A percentile compares a stretch with the other conserved stretches of the same genome.
phyloP scores from a whole-genome alignment of 169 alveolate species.

The Blepharisma undulans region DNA sequence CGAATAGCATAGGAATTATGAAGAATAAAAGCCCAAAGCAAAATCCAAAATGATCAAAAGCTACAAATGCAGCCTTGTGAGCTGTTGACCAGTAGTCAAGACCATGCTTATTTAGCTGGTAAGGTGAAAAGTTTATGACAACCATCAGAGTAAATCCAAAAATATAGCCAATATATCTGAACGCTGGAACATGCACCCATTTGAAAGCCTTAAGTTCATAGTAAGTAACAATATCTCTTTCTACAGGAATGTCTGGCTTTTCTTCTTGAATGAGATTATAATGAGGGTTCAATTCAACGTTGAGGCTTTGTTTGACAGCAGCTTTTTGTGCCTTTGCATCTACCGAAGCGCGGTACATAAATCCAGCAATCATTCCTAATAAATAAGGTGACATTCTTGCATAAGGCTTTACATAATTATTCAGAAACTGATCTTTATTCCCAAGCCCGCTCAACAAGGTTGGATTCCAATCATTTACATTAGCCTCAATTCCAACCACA shows the following conservation, averaged over 20 bases:
- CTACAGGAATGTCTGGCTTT: background rate
- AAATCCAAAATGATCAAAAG: slow-evolving; percentile 1
- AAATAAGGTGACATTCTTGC: background rate
- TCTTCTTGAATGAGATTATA: background rate
- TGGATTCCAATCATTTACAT: background rate
- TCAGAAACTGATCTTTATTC: background rate
- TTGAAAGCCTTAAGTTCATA: background rate
- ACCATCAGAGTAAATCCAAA: background rate
- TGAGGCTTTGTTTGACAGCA: background rate
- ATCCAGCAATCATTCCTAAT: background rate
- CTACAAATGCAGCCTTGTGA: background rate
- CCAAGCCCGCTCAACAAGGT: background rate
- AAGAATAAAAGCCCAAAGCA: background rate
- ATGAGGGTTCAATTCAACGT: background rate
- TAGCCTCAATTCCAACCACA: background rate
- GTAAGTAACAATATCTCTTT: background rate
- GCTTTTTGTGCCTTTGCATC: background rate
- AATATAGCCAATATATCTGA: background rate
- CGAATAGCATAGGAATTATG: slow-evolving; percentile 14
- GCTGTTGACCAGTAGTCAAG: background rate
- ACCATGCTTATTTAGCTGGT: background rate
- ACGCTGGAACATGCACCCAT: background rate
- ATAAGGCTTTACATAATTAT: background rate
- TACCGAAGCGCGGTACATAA: background rate
- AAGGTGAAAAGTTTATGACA: background rate